phyloP scores from a whole-genome alignment of 2,329 filamentous ascomycete species.

The Cercospora sesami region DNA sequence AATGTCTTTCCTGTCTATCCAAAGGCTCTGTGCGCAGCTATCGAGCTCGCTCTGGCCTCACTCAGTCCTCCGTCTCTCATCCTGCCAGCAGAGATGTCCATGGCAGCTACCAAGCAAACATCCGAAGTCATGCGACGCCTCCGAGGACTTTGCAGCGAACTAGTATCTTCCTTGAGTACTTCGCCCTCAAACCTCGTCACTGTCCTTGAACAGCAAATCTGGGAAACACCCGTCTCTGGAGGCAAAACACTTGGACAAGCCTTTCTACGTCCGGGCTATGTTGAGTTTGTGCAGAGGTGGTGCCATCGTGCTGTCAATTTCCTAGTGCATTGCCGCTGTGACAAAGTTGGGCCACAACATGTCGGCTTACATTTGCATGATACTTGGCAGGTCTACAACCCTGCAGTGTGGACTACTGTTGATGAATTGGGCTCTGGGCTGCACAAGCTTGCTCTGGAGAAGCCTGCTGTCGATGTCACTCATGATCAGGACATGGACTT shows the following conservation, averaged over 20 bases:
- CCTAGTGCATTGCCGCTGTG: neutral
- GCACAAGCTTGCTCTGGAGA: neutral
- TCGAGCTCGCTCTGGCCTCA: neutral
- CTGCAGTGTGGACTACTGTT: neutral
- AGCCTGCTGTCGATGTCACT: neutral
- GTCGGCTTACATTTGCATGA: neutral
- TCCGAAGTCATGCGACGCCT: neutral
- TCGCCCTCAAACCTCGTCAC: neutral
- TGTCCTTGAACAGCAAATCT: neutral
- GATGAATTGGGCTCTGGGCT: neutral
- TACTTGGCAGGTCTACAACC: neutral
- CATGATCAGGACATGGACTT: neutral
- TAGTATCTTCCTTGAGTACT: neutral
- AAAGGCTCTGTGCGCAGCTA: neutral
- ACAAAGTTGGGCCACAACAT: neutral
- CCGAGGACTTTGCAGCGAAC: neutral
- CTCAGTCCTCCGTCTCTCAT: neutral
- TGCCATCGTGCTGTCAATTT: neutral
- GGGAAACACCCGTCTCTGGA: neutral
- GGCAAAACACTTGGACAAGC: neutral
- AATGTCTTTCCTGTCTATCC: neutral
- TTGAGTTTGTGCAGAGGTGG: neutral
- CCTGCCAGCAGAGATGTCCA: neutral
- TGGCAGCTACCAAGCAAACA: neutral
- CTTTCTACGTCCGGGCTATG: neutral